Evolutionary conservation across 371 early-diverging fungal genomes (phyloP).

Genomic region (Lichtheimia hyalospora): DNA sequence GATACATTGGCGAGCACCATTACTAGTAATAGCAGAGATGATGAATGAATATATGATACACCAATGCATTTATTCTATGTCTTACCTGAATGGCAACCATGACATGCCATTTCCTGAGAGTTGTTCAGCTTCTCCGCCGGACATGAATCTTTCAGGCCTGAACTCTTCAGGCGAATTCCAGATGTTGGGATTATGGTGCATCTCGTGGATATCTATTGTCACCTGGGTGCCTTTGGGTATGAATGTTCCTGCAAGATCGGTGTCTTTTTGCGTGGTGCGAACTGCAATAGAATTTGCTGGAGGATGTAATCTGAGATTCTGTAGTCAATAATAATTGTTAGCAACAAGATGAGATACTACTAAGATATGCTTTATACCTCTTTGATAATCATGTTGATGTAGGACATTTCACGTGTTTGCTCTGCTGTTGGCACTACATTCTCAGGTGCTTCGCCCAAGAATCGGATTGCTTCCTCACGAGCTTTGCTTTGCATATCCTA

Average conservation of each 20-base stretch:
- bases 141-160: constrained; percentile 15
- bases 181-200: constrained; percentile 11
- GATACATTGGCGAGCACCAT: constrained; percentile 24
- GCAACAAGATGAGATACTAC: not conserved
- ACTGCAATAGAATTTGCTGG: not conserved
- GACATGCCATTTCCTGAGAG: constrained; percentile 3
- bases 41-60: not conserved
- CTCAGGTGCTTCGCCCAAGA: constrained; percentile 41
- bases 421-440: constrained; percentile 41
- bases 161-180: constrained; percentile 17
- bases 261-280: constrained; percentile 4
- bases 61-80: constrained; percentile 27
- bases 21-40: constrained; percentile 7
- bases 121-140: constrained; percentile 10
- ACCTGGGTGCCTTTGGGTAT: constrained; percentile 15
- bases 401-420: constrained; percentile 39
- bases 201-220: constrained; percentile 9
- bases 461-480: constrained; percentile 38
- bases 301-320: constrained; percentile 7
- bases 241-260: constrained; percentile 4
- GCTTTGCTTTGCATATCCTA: constrained; percentile 40
- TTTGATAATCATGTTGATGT: constrained; percentile 42
- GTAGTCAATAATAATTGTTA: not conserved
- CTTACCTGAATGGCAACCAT: constrained; percentile 47
- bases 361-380: constrained; percentile 6